phyloP scores from a whole-genome alignment of 805 yeast genomes.

The Spathaspora arborariae region DNA sequence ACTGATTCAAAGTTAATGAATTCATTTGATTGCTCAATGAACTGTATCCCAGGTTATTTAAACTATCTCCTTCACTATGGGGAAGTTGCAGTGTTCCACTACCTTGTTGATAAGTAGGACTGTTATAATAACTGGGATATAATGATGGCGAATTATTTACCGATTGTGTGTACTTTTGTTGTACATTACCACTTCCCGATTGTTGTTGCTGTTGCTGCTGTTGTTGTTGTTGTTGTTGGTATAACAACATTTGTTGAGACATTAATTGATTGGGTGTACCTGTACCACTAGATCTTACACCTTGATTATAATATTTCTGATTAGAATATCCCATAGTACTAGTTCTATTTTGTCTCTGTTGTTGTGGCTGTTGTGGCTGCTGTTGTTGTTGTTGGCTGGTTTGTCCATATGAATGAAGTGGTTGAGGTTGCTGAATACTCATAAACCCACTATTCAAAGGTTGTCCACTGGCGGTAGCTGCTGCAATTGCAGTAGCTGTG shows the following conservation, averaged over 20 bases:
- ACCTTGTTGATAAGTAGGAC: neutral
- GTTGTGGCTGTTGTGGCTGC: constrained; percentile 11
- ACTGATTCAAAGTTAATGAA: constrained; percentile 28
- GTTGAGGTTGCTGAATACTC: constrained; percentile 32
- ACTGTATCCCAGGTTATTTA: constrained; percentile 11
- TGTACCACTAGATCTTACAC: constrained; percentile 3
- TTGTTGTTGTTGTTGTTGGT: constrained; percentile 4
- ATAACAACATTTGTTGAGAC: constrained; percentile 4
- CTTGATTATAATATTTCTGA: constrained; percentile 1
- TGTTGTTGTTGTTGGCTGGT: constrained; percentile 14
- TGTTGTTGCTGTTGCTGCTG: constrained; percentile 9
- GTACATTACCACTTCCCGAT: constrained; percentile 9
- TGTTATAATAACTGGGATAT: constrained; percentile 11
- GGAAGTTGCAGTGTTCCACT: neutral
- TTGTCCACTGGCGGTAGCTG: constrained; percentile 46
- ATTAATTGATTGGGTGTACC: constrained; percentile 4
- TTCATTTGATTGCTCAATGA: constrained; percentile 30
- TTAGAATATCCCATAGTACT: constrained; percentile 2
- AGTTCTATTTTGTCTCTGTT: constrained; percentile 10
- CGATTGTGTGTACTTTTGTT: constrained; percentile 16
- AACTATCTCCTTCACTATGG: neutral
- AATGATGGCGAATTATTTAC: constrained; percentile 21
- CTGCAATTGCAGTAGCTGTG: constrained; percentile 45
- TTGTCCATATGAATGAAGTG: constrained; percentile 7
- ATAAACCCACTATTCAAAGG: constrained; percentile 33